These are phyloP conservation scores for Phyllosticta citribraziliensis DNA, from an alignment of 2,329 filamentous ascomycete genomes.

Conservation along the genomic window DNA sequence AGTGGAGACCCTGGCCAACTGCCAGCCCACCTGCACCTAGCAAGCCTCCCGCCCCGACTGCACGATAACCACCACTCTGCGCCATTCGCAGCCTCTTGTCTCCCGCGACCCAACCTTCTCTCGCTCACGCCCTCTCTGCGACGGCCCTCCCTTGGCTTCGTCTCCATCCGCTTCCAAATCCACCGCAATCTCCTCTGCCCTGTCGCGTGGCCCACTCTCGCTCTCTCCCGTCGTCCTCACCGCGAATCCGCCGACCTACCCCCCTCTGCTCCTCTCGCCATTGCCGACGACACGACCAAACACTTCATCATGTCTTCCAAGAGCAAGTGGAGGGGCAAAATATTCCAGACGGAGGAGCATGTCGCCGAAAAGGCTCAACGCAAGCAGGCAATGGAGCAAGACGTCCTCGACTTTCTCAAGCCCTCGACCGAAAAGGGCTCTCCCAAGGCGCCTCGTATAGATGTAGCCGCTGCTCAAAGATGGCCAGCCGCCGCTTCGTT, in stretches of 20 bases:
- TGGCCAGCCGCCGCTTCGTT: slow-evolving; percentile 42
- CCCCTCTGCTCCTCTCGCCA: slow-evolving; percentile 12
- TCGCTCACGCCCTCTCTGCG: neutral
- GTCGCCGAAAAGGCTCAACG: slow-evolving; percentile 19
- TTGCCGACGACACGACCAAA: slow-evolving; percentile 23
- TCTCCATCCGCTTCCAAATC: neutral
- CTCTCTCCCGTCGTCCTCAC: neutral
- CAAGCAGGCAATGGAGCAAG: slow-evolving; percentile 30
- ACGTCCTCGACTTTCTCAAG: slow-evolving; percentile 50
- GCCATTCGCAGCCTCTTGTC: neutral
- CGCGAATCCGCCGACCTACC: slow-evolving; percentile 6
- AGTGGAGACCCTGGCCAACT: neutral
- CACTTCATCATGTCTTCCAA: slow-evolving; percentile 29
- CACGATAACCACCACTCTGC: slow-evolving; percentile 9
- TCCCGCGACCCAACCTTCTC: neutral
- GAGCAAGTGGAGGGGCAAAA: slow-evolving; percentile 40
- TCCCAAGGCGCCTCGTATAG: slow-evolving; percentile 32
- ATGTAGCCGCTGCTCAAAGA: slow-evolving; percentile 40
- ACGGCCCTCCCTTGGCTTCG: neutral
- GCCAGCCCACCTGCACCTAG: neutral
- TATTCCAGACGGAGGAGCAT: slow-evolving; percentile 34
- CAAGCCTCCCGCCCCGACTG: neutral
- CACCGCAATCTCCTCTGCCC: slow-evolving; percentile 3
- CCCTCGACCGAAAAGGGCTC: slow-evolving; percentile 38
- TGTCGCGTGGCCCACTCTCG: slow-evolving; percentile 1